phyloP scores from a whole-genome alignment of 805 yeast genomes.

The Saccharomycopsis sp. region DNA sequence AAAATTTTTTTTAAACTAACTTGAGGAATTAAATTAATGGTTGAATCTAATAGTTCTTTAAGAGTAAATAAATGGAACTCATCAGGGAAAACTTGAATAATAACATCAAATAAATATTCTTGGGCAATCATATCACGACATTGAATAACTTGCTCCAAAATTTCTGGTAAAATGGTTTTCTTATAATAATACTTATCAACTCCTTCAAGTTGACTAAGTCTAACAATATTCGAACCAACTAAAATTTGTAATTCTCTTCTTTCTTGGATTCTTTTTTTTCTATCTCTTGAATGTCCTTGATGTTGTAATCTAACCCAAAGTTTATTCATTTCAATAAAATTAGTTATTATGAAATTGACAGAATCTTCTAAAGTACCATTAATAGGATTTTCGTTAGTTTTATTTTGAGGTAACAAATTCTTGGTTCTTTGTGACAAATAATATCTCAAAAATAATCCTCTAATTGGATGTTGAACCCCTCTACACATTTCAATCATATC shows the following conservation, averaged over 20 bases:
- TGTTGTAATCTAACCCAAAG: conserved; percentile 95
- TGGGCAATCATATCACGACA: conserved; percentile 91
- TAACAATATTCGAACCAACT: conserved; percentile 86
- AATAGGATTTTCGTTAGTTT: conserved; percentile 5
- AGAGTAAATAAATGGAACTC: conserved; percentile 76
- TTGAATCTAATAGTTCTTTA: conserved; percentile 52
- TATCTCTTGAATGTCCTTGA: conserved; percentile 84
- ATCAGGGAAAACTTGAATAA: conserved; percentile 91
- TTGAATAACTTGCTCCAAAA: conserved; percentile 84
- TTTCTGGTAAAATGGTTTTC: conserved; percentile 55
- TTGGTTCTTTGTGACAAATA: conserved; percentile 80
- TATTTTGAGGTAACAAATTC: conserved; percentile 24
- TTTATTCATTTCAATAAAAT: conserved; percentile 95
- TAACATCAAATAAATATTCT: conserved; percentile 80
- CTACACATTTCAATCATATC: conserved; percentile 98
- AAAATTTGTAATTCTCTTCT: conserved; percentile 82
- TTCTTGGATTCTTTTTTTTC: conserved; percentile 63
- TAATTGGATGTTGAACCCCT: conserved; percentile 90
- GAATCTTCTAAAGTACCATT: conserved; percentile 45
- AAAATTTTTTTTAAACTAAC: conserved; percentile 61
- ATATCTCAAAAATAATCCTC: conserved; percentile 86
- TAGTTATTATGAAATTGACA: conserved; percentile 68
- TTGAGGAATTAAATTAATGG: conserved; percentile 56
- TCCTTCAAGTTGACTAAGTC: conserved; percentile 76
- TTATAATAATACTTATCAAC: conserved; percentile 43